Evolutionary conservation across 305 asterid species (phyloP).

Genomic region (Fraxinus greggii): DNA sequence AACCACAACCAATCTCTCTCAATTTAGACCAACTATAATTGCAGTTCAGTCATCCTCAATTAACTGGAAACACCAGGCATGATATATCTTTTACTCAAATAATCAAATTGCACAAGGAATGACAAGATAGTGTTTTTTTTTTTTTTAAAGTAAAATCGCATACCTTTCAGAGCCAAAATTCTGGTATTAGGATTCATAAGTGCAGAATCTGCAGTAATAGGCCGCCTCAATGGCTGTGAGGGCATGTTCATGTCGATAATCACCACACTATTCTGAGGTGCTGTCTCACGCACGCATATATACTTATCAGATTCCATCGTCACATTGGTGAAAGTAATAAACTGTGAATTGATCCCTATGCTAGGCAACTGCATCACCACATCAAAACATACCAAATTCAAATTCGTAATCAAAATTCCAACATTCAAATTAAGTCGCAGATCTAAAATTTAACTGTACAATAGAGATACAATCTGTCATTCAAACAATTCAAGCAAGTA

Average conservation of each 20-base stretch:
- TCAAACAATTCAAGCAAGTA: constrained; percentile 20
- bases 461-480: constrained; percentile 23
- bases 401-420: constrained; percentile 25
- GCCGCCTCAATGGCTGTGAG: constrained; percentile 91
- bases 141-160: constrained; percentile 7
- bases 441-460: constrained; percentile 33
- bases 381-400: constrained; percentile 31
- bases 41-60: constrained; percentile 14
- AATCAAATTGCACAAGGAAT: neutral
- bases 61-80: constrained; percentile 8
- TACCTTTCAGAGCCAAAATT: constrained; percentile 87
- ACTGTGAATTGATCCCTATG: constrained; percentile 94
- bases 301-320: constrained; percentile 98
- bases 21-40: constrained; percentile 9
- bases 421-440: constrained; percentile 22
- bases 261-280: constrained; percentile 94
- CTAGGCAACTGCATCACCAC: constrained; percentile 77
- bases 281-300: constrained; percentile 93
- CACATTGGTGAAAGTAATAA: constrained; percentile 93
- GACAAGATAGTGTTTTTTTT: neutral
- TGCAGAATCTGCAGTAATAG: constrained; percentile 98
- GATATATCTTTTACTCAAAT: neutral
- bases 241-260: constrained; percentile 97
- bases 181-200: constrained; percentile 93
- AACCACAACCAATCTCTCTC: constrained; percentile 5